phyloP scores from a whole-genome alignment of 1,284 basidiomycete species.

The Vanrija pseudolonga region DNA sequence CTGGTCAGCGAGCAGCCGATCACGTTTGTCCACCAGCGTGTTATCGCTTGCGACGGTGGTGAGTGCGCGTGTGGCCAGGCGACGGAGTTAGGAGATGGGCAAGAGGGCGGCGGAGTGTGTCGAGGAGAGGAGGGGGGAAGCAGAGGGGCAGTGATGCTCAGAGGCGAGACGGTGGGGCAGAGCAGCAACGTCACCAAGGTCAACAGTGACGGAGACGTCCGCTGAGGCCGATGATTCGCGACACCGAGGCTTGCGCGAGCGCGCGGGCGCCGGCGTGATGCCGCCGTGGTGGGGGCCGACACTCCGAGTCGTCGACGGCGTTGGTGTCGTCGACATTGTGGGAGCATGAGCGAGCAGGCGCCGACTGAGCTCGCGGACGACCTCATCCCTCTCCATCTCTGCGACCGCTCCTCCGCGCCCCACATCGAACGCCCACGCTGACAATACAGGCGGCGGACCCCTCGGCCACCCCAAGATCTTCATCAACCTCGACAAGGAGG shows the following conservation, averaged over 20 bases:
- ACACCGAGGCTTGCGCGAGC: no score
- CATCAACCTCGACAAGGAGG: conserved; percentile 87
- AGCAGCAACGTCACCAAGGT: not conserved
- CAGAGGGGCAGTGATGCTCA: not conserved
- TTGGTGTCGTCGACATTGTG: no score
- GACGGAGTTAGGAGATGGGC: no score
- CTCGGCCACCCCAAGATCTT: conserved; percentile 95
- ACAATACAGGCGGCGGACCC: conserved; percentile 74
- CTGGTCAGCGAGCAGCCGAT: conserved; percentile 76
- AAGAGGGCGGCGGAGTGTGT: not conserved
- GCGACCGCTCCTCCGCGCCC: not conserved
- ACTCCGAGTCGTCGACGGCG: no score
- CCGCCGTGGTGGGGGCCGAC: no score
- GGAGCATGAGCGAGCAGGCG: no score
- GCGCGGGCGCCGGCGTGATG: no score
- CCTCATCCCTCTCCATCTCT: not conserved
- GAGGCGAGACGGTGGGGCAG: not conserved
- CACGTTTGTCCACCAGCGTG: conserved; percentile 70
- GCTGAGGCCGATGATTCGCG: no score
- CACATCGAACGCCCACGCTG: not conserved
- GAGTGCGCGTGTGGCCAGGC: no score
- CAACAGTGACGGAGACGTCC: no score
- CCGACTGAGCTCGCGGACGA: no score
- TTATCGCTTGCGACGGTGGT: conserved; percentile 93
- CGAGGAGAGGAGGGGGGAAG: not conserved